A percentile compares a stretch with the other conserved stretches of the same genome.
Evolutionary conservation across 305 asterid species (phyloP).

Genomic region (Fraxinus greggii): DNA sequence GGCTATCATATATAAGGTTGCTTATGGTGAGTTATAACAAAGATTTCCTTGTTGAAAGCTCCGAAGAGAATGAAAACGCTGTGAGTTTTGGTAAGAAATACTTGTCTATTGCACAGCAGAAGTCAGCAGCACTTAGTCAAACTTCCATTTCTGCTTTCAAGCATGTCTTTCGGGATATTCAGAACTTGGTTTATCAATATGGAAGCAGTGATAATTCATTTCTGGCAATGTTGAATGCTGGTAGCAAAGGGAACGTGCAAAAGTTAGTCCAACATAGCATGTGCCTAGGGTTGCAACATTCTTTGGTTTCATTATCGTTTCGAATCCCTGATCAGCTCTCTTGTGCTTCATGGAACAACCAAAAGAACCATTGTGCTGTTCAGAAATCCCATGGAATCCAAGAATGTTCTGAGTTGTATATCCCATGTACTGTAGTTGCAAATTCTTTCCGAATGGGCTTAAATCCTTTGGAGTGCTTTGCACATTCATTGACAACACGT

Average conservation of each 20-base stretch:
- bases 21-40: conserved; percentile 56
- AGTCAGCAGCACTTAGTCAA: conserved; percentile 58
- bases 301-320: conserved; percentile 68
- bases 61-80: conserved; percentile 40
- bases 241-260: conserved; percentile 89
- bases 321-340: conserved; percentile 61
- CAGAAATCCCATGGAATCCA: conserved; percentile 25
- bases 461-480: conserved; percentile 80
- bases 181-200: conserved; percentile 64
- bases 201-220: conserved; percentile 55
- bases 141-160: conserved; percentile 72
- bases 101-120: conserved; percentile 48
- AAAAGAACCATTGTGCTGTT: conserved; percentile 37
- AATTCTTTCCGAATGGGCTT: conserved; percentile 72
- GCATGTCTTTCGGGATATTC: conserved; percentile 64
- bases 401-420: conserved; percentile 36
- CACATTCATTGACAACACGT: conserved; percentile 75
- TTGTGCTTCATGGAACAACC: conserved; percentile 76
- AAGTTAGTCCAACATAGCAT: conserved; percentile 88
- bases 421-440: conserved; percentile 57
- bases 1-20: conserved; percentile 47
- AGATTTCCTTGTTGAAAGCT: conserved; percentile 51
- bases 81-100: conserved; percentile 36
- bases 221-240: conserved; percentile 83
- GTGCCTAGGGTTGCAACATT: conserved; percentile 91